These are phyloP conservation scores for Plasmodium cynomolgi DNA, from an alignment of 169 alveolate genomes.

Conservation along the genomic window DNA sequence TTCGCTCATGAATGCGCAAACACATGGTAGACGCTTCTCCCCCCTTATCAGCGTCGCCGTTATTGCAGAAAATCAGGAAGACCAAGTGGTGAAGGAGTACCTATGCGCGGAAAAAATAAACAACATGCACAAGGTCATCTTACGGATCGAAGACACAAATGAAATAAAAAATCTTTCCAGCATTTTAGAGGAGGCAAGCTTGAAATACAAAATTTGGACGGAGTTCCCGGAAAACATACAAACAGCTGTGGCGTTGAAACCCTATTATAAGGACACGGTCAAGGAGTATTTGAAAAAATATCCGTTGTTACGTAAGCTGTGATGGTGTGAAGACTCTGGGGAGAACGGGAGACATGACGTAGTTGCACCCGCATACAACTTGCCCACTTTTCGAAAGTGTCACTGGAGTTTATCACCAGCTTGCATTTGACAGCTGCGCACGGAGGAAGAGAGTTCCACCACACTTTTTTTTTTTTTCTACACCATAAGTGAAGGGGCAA, in stretches of 20 bases:
- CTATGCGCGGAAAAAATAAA: slow-evolving; percentile 74
- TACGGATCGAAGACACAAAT: slow-evolving; percentile 59
- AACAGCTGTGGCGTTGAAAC: slow-evolving; percentile 78
- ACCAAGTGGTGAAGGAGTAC: slow-evolving; percentile 71
- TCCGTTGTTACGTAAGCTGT: slow-evolving; percentile 58
- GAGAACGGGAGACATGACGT: not conserved
- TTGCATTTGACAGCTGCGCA: not conserved
- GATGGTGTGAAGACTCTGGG: not conserved
- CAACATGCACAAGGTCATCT: slow-evolving; percentile 77
- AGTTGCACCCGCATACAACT: not conserved
- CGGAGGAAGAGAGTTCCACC: not conserved
- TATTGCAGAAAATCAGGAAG: slow-evolving; percentile 69
- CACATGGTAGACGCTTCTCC: not conserved
- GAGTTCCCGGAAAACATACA: slow-evolving; percentile 78
- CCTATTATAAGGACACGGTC: slow-evolving; percentile 72
- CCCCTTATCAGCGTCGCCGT: slow-evolving; percentile 73
- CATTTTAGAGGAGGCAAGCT: slow-evolving; percentile 34
- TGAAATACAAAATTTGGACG: slow-evolving; percentile 76
- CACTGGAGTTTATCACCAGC: not conserved
- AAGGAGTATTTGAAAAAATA: slow-evolving; percentile 77
- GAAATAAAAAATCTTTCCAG: slow-evolving; percentile 61
- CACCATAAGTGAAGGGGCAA: not conserved
- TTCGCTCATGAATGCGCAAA: not conserved
- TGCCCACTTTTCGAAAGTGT: not conserved
- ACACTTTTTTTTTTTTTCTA: too few relatives aligned